Percentiles rank a stretch among this genome's conserved stretches.
These are phyloP conservation scores for Alternaria consortialis DNA, from an alignment of 2,329 filamentous ascomycete genomes.

Conservation along the genomic window DNA sequence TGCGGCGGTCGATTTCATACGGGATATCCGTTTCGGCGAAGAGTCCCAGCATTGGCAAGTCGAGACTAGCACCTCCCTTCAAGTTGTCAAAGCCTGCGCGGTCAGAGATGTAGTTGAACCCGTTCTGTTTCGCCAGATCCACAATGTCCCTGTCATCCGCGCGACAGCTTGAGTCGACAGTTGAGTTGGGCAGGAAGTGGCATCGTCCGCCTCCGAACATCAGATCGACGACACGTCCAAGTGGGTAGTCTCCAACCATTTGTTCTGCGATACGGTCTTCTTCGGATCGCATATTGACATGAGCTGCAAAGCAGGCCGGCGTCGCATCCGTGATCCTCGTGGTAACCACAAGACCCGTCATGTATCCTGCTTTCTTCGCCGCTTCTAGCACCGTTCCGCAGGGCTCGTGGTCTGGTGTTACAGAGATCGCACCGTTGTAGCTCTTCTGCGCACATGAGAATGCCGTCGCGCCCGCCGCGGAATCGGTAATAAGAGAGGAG, in stretches of 20 bases:
- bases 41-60: conserved; percentile 85
- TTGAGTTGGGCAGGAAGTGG: conserved; percentile 87
- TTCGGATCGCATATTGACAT: conserved; percentile 80
- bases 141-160: conserved; percentile 79
- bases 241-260: conserved; percentile 85
- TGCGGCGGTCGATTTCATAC: conserved; percentile 89
- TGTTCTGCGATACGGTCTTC: conserved; percentile 93
- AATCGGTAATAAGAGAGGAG: conserved; percentile 89
- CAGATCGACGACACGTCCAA: conserved; percentile 88
- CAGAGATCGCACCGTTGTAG: conserved; percentile 95
- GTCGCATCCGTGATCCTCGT: conserved; percentile 96
- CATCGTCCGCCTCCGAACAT: conserved; percentile 94
- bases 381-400: conserved; percentile 95
- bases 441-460: conserved; percentile 94
- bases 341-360: conserved; percentile 92
- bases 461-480: conserved; percentile 94
- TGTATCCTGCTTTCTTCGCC: conserved; percentile 89
- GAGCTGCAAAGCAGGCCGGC: conserved; percentile 91
- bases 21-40: conserved; percentile 86
- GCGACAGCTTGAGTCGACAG: conserved; percentile 78
- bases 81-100: conserved; percentile 80
- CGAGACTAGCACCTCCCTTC: conserved; percentile 69
- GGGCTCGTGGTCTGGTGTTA: conserved; percentile 82
- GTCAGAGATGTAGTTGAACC: conserved; percentile 80
- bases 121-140: conserved; percentile 75